Percentiles rank a stretch among this genome's conserved stretches.
These are phyloP conservation scores for Striga asiatica DNA, from an alignment of 257 asterid genomes.

Conservation along the genomic window DNA sequence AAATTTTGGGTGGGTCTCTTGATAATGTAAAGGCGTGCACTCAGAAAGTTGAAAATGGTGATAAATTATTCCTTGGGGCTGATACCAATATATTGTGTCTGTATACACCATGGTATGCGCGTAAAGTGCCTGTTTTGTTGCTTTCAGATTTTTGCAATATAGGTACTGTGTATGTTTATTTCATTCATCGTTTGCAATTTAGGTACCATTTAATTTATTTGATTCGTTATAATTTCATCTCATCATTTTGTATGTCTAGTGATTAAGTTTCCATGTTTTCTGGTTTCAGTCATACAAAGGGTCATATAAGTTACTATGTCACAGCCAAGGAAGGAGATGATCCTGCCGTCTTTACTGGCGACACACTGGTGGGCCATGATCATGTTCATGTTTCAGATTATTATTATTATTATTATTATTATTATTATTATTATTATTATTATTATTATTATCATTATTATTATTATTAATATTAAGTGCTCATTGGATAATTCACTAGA, in stretches of 20 bases:
- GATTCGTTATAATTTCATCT: not conserved
- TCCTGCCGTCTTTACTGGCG: conserved; percentile 93
- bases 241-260: not conserved
- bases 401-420: not conserved
- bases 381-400: conserved; percentile 1
- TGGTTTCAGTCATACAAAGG: conserved; percentile 75
- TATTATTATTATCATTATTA: too few relatives aligned
- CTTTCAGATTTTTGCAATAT: not conserved
- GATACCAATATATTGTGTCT: conserved; percentile 54
- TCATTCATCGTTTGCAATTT: not conserved
- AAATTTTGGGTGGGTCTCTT: conserved; percentile 71
- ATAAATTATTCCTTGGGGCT: conserved; percentile 56
- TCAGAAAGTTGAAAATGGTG: conserved; percentile 73
- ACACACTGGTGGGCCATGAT: conserved; percentile 64
- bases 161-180: not conserved
- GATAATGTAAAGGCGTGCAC: conserved; percentile 86
- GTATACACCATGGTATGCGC: conserved; percentile 71
- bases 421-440: too few relatives aligned
- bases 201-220: not conserved
- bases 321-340: conserved; percentile 74
- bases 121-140: not conserved
- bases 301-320: conserved; percentile 85
- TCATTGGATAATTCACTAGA: not conserved
- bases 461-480: too few relatives aligned
- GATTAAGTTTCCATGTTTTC: not conserved